Base-by-base conservation (phyloP, 23 red algal species). In the Gracilaria domingensis region DNA sequence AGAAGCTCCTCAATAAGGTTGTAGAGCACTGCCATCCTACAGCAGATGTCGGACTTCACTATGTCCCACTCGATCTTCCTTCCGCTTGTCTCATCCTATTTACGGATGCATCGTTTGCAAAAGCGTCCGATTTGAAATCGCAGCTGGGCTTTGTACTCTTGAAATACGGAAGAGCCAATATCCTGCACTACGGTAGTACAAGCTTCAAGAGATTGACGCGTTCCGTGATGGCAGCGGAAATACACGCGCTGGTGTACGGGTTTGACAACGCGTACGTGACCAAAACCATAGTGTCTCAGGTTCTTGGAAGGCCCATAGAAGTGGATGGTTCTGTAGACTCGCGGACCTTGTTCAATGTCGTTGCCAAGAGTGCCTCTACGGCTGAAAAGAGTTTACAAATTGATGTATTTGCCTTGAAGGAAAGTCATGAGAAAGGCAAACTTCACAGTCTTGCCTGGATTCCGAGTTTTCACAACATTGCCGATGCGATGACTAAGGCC, bases 161-260 rank as follows among this genome's bases (percentile, higher is more conserved):
- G 42, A 11, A 45, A 45, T 7, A 45, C 4, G 14, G 12, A 88
- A 88, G 2, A 30, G 37, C 74, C 18, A 59, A 60, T 1, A 76
- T 66, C 11, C 5, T 45, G 42, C 42, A 45, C 11, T 57, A 60
- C 49, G 67, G 72, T 1, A 78, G 65, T 44, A 55, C 26, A 4
- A 17, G 16, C 2, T 88, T 44, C 39, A 76, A 78, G 34, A 55
- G 66, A 59, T 66, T 59, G 12, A 88, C 66, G 23, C 44, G 67
- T 37, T 88, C 84, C 7, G 66, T 65, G 54, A 88, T 88, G 67
- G 84, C 84, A 14, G 48, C 84, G n/a, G 84, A 76, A 34, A 37
- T 88, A 30, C 69, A 62, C 33, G 84, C 84, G 12, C 84, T 88
- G 0, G 51, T 77, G 6, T 77, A 58, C 45, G 84, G 84, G 17